Evolutionary conservation across 2,329 filamentous ascomycete species (phyloP).

Genomic region (Plectosphaerella cucumerina): DNA sequence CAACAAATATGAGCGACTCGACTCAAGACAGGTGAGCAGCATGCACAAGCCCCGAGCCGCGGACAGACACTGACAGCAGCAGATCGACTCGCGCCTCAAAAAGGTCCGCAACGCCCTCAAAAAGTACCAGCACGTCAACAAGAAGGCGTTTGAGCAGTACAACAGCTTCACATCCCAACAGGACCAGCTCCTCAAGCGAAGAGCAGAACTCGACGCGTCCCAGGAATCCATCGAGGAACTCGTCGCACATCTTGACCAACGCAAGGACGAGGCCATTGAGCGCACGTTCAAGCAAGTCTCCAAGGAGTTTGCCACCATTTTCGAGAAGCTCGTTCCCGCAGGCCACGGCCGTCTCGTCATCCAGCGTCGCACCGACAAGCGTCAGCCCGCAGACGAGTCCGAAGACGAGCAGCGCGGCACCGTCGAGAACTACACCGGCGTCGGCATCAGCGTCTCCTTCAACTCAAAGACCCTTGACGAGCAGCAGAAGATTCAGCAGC

Average conservation of each 20-base stretch:
- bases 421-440: constrained; percentile 94
- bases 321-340: constrained; percentile 90
- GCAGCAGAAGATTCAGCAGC: constrained; percentile 94
- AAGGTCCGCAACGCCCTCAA: constrained; percentile 91
- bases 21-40: constrained; percentile 65
- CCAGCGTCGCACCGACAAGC: constrained; percentile 79
- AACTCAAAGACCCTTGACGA: constrained; percentile 95
- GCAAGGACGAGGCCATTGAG: constrained; percentile 97
- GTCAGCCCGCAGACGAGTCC: constrained; percentile 40
- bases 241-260: constrained; percentile 85
- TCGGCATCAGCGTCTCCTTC: constrained; percentile 96
- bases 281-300: constrained; percentile 98
- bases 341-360: constrained; percentile 90
- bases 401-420: constrained; percentile 63
- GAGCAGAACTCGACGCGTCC: constrained; percentile 81
- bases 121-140: constrained; percentile 98
- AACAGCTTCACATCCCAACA: constrained; percentile 94
- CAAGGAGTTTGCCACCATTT: constrained; percentile 86
- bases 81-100: constrained; percentile 68
- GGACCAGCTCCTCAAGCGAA: constrained; percentile 77
- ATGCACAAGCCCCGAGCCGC: neutral
- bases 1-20: constrained; percentile 81
- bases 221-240: constrained; percentile 87
- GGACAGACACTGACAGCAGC: constrained; percentile 6
- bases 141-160: constrained; percentile 99